Percentiles rank a stretch among this genome's conserved stretches.
These are phyloP conservation scores for Lipomyces orientalis DNA, from an alignment of 805 yeast genomes.

Conservation along the genomic window DNA sequence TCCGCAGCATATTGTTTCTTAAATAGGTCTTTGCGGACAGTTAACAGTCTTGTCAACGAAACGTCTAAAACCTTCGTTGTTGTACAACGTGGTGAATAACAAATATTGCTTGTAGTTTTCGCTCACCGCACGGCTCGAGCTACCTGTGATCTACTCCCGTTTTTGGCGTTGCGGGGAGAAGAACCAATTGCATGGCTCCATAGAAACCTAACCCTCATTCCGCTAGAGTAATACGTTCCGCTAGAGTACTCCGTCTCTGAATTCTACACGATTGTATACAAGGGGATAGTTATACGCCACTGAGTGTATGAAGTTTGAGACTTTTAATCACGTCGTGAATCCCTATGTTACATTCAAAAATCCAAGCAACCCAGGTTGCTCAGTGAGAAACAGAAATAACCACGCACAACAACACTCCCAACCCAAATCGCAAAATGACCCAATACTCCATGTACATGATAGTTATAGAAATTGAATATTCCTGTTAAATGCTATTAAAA, in stretches of 20 bases:
- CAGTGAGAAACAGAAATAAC: not conserved
- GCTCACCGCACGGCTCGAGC: not conserved
- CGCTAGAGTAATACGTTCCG: too few relatives aligned
- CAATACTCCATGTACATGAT: not conserved
- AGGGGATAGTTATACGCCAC: not conserved
- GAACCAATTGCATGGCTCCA: not conserved
- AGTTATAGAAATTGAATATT: not conserved
- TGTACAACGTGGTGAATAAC: not conserved
- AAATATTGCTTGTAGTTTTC: not conserved
- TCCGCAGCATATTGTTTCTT: slow-evolving; percentile 28
- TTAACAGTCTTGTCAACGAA: not conserved
- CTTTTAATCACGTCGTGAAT: not conserved
- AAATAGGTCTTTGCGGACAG: not conserved
- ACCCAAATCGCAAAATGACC: not conserved
- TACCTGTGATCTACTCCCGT: not conserved
- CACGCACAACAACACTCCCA: not conserved
- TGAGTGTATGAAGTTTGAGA: not conserved
- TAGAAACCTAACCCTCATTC: not conserved
- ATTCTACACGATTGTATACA: too few relatives aligned
- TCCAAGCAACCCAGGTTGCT: not conserved
- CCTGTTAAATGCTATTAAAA: not conserved
- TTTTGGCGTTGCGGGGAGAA: not conserved
- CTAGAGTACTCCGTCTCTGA: too few relatives aligned
- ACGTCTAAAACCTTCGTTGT: not conserved
- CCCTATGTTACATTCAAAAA: not conserved